phyloP scores from a whole-genome alignment of 148 eudicot species.

The Rhododendron simsii region DNA sequence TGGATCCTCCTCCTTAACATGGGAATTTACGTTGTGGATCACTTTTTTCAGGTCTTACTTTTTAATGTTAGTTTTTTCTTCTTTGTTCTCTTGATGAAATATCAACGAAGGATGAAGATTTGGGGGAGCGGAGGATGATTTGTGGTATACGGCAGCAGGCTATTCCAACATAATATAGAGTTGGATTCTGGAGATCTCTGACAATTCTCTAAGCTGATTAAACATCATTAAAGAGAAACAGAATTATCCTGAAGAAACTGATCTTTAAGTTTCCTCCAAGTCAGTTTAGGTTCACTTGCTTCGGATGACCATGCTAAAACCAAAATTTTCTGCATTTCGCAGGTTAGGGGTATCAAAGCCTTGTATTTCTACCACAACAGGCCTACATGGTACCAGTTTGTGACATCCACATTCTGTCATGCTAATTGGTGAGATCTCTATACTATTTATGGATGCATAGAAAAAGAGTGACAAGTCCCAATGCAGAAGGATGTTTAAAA shows the following conservation, averaged over 20 bases:
- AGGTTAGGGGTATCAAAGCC: conserved; percentile 63
- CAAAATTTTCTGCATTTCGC: conserved; percentile 16
- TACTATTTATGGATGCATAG: background rate
- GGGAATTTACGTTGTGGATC: conserved; percentile 83
- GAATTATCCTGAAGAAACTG: background rate
- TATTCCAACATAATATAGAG: background rate
- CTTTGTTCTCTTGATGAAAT: background rate
- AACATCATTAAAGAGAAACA: background rate
- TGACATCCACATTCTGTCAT: conserved; percentile 96
- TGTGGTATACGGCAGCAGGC: background rate
- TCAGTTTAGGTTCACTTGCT: background rate
- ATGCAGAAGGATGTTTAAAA: background rate
- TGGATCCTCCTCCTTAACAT: conserved; percentile 92
- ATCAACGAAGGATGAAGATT: background rate
- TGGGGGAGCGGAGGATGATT: background rate
- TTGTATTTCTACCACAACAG: conserved; percentile 74
- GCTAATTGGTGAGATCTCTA: conserved; percentile 67
- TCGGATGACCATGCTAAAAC: background rate
- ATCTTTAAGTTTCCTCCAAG: background rate
- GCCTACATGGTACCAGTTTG: conserved; percentile 96
- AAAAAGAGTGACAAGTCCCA: background rate
- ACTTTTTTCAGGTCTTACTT: conserved; percentile 66
- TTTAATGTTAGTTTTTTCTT: background rate
- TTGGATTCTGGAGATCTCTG: background rate
- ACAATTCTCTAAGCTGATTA: background rate